phyloP scores from a whole-genome alignment of 1,284 basidiomycete species.

The Heimioporus punctisporus region DNA sequence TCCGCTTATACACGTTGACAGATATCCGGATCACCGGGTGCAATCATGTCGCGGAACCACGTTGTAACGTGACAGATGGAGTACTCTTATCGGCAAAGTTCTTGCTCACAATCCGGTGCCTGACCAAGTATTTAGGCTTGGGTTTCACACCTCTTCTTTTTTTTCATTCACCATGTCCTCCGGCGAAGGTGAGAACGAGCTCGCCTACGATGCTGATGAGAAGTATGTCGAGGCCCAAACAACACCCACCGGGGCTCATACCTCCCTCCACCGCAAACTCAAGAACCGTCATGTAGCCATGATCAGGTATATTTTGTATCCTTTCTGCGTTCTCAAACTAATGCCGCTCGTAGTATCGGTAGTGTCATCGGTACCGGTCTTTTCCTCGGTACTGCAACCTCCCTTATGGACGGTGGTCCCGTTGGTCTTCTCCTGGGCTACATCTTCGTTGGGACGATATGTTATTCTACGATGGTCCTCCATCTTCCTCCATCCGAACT shows the following conservation, averaged over 20 bases:
- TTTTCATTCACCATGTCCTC: slow-evolving; percentile 14
- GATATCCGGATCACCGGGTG: too few relatives aligned
- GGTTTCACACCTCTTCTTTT: too few relatives aligned
- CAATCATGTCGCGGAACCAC: too few relatives aligned
- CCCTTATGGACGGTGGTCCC: slow-evolving; percentile 33
- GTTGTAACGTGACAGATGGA: too few relatives aligned
- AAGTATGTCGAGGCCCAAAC: slow-evolving; percentile 10
- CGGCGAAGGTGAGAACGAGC: slow-evolving; percentile 2
- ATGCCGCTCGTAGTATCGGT: slow-evolving; percentile 26
- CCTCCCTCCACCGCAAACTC: slow-evolving; percentile 22
- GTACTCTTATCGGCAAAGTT: too few relatives aligned
- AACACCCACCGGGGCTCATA: background rate
- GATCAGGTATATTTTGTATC: slow-evolving; percentile 24
- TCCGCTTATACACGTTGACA: too few relatives aligned
- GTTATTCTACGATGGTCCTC: slow-evolving; percentile 30
- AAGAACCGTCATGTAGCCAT: slow-evolving; percentile 36
- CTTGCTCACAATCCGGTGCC: too few relatives aligned
- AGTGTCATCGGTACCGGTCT: slow-evolving; percentile 54
- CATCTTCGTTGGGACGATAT: slow-evolving; percentile 34
- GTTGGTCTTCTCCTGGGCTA: slow-evolving; percentile 36
- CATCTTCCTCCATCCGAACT: too few relatives aligned
- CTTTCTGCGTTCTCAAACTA: background rate
- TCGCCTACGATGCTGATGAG: background rate
- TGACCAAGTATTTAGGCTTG: too few relatives aligned
- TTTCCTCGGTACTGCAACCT: slow-evolving; percentile 38